Percentiles rank a stretch among this genome's conserved stretches.
phyloP scores from a whole-genome alignment of 2,329 filamentous ascomycete genomes.

The Xylariaceae sp. region DNA sequence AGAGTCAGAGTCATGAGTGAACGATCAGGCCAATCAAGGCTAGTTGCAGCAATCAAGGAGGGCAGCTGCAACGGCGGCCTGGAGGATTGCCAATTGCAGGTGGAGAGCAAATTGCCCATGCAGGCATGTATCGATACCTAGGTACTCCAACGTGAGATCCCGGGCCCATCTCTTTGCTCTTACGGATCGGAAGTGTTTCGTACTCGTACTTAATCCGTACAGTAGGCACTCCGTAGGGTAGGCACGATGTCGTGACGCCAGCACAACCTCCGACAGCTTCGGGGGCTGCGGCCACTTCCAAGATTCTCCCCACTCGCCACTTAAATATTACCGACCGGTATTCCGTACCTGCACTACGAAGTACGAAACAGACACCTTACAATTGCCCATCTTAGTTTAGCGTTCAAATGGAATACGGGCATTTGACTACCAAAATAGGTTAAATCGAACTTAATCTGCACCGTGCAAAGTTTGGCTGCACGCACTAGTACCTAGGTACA shows the following conservation, averaged over 20 bases:
- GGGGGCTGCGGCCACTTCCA: no score
- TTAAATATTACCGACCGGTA: no score
- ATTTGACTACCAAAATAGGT: background rate
- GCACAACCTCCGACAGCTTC: background rate
- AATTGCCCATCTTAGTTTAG: no score
- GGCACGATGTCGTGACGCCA: background rate
- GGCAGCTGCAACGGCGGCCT: background rate
- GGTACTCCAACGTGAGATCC: background rate
- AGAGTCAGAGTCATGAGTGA: conserved; percentile 20
- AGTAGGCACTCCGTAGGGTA: no score
- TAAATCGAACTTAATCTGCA: background rate
- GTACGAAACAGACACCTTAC: no score
- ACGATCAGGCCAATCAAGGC: conserved; percentile 11
- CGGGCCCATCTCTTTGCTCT: no score
- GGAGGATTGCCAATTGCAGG: no score
- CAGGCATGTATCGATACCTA: background rate
- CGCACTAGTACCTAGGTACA: background rate
- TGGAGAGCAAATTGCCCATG: background rate
- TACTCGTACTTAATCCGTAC: no score
- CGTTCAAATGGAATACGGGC: no score
- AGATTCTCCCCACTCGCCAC: no score
- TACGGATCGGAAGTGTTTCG: no score
- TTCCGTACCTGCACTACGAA: no score
- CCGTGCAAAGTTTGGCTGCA: background rate
- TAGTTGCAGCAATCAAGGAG: background rate